Evolutionary conservation across 163 green algal species (phyloP).

Genomic region (Coccomyxa subellipsoidea): DNA sequence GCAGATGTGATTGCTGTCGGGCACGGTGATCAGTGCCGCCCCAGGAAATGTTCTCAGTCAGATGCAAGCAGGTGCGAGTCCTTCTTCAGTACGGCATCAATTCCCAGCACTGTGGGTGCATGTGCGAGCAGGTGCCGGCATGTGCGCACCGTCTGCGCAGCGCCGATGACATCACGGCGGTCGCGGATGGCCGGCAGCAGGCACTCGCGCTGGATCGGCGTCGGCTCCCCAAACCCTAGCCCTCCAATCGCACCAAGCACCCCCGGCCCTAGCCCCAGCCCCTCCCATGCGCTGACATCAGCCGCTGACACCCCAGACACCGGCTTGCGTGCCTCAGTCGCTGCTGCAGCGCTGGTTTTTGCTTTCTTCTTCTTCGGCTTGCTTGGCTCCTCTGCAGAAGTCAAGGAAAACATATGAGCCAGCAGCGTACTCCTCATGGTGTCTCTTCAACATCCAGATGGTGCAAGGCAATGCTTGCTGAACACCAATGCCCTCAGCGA

Average conservation of each 20-base stretch:
- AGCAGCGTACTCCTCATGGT: not conserved
- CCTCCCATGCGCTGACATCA: conserved; percentile 49
- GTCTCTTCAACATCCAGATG: no score
- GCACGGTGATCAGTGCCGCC: no score
- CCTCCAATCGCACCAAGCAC: conserved; percentile 43
- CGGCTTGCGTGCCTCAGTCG: not conserved
- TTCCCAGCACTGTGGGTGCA: no score
- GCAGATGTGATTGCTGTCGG: no score
- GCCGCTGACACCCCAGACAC: not conserved
- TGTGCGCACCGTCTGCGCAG: conserved; percentile 76
- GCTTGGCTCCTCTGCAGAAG: not conserved
- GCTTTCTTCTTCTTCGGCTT: no score
- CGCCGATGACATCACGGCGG: conserved; percentile 85
- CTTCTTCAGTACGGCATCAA: no score
- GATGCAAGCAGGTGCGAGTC: no score
- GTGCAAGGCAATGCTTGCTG: not conserved
- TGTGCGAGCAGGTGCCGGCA: not conserved
- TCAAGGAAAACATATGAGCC: not conserved
- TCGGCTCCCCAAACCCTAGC: conserved; percentile 68
- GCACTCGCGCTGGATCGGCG: conserved; percentile 85
- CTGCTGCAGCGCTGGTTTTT: not conserved
- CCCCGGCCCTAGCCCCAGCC: conserved; percentile 48
- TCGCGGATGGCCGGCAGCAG: conserved; percentile 78
- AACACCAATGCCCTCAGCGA: not conserved
- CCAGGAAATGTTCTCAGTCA: no score